A percentile compares a stretch with the other conserved stretches of the same genome.
These are phyloP conservation scores for Epichloe gansuensis DNA, from an alignment of 2,329 filamentous ascomycete genomes.

Conservation along the genomic window DNA sequence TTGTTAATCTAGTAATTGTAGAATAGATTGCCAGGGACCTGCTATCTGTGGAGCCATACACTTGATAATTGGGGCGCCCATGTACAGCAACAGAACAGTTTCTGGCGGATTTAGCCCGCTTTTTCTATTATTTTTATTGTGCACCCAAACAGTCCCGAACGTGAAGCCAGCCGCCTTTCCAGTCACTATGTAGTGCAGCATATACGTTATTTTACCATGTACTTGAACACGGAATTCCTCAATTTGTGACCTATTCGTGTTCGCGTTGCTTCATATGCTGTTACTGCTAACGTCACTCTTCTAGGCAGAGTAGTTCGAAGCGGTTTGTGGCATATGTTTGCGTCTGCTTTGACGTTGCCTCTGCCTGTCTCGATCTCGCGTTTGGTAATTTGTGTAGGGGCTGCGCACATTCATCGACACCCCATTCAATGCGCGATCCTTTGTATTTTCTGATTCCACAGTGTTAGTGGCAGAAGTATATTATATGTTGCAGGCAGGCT, in stretches of 20 bases:
- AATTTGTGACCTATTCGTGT: neutral
- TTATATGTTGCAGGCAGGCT: neutral
- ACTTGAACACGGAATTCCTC: neutral
- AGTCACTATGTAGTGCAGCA: neutral
- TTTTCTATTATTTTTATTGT: no score
- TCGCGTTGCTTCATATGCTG: neutral
- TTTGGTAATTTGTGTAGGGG: constrained; percentile 28
- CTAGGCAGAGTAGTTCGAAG: constrained; percentile 45
- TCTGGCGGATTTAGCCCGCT: neutral
- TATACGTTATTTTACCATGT: neutral
- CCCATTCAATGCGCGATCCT: constrained; percentile 55
- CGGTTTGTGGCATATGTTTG: constrained; percentile 37
- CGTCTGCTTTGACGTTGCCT: constrained; percentile 9
- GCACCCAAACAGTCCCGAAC: neutral
- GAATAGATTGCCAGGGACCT: neutral
- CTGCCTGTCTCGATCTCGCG: neutral
- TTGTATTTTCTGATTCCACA: constrained; percentile 45
- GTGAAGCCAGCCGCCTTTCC: neutral
- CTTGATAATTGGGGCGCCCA: neutral
- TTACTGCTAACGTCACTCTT: constrained; percentile 11
- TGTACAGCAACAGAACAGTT: neutral
- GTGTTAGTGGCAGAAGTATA: neutral
- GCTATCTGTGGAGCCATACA: neutral
- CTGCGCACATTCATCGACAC: constrained; percentile 57
- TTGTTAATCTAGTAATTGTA: neutral